A percentile compares a stretch with the other conserved stretches of the same genome.
Conservation (phyloP, 2,329 filamentous ascomycete genomes). For the Pyrenophora tritici-repentis region DNA sequence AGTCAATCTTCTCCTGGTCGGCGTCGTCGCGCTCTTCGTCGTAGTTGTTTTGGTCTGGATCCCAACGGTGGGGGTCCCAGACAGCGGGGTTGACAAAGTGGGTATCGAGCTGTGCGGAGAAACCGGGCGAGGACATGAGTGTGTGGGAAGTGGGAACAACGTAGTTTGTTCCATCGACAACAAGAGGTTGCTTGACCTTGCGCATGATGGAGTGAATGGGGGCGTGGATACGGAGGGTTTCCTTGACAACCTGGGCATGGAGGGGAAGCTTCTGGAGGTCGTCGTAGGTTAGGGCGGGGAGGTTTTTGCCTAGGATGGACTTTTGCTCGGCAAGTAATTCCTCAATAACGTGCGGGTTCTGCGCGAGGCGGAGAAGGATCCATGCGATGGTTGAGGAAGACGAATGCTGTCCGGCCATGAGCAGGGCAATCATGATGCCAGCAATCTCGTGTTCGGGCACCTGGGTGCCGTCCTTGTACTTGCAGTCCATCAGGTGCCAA, state of each 20-base stretch:
- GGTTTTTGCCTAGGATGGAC: conserved; percentile 70
- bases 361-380: conserved; percentile 81
- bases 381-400: conserved; percentile 83
- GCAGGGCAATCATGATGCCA: conserved; percentile 90
- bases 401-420: conserved; percentile 91
- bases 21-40: conserved; percentile 59
- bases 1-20: conserved; percentile 78
- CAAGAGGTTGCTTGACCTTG: conserved; percentile 86
- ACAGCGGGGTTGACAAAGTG: conserved; percentile 81
- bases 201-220: conserved; percentile 96
- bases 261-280: conserved; percentile 78
- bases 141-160: conserved; percentile 80
- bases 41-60: conserved; percentile 60
- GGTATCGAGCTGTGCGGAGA: conserved; percentile 70
- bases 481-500: conserved; percentile 84
- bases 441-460: conserved; percentile 86
- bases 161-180: conserved; percentile 79
- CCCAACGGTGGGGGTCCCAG: conserved; percentile 95
- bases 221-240: conserved; percentile 87
- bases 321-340: conserved; percentile 85
- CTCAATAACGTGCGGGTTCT: conserved; percentile 76
- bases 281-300: conserved; percentile 77
- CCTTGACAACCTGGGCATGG: conserved; percentile 84
- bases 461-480: conserved; percentile 79
- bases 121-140: conserved; percentile 83